These are phyloP conservation scores for Penicillium paradoxum DNA, from an alignment of 495 filamentous ascomycete species.

Conservation along the genomic window DNA sequence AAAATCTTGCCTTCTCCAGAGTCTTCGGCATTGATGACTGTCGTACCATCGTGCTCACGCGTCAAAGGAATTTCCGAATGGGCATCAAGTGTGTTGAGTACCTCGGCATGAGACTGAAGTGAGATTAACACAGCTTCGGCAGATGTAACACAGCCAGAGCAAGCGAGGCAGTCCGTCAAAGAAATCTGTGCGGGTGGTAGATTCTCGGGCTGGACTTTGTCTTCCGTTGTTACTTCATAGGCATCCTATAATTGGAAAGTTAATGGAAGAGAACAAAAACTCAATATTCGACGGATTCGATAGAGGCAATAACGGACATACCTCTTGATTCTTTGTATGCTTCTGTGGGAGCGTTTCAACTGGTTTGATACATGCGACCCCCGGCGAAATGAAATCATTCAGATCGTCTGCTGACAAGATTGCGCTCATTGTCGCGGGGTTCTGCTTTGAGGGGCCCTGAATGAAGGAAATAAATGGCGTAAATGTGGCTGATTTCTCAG, in stretches of 20 bases:
- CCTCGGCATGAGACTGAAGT: constrained; percentile 86
- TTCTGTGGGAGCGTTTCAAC: constrained; percentile 78
- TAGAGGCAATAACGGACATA: constrained; percentile 16
- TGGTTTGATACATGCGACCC: constrained; percentile 96
- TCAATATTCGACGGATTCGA: neutral
- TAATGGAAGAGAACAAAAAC: constrained; percentile 10
- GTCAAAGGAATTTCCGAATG: constrained; percentile 47
- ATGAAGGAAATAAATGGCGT: neutral
- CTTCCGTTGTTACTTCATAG: constrained; percentile 89
- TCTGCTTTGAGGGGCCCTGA: constrained; percentile 13
- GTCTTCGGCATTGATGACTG: constrained; percentile 19
- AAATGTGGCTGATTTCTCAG: neutral
- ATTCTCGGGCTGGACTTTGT: constrained; percentile 57
- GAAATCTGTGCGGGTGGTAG: constrained; percentile 80
- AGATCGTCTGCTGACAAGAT: constrained; percentile 95
- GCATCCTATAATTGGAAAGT: constrained; percentile 48
- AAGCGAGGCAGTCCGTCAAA: constrained; percentile 94
- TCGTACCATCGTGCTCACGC: constrained; percentile 19
- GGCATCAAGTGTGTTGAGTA: constrained; percentile 73
- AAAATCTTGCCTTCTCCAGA: constrained; percentile 62
- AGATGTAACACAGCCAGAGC: constrained; percentile 95
- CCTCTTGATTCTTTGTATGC: constrained; percentile 30
- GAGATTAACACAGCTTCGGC: constrained; percentile 93
- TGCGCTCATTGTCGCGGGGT: constrained; percentile 68
- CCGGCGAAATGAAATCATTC: constrained; percentile 98